Evolutionary conservation across 768 basidiomycete genomes (phyloP), one percentile per base, ranked within the genome.

Genomic region (Russula sp.): DNA sequence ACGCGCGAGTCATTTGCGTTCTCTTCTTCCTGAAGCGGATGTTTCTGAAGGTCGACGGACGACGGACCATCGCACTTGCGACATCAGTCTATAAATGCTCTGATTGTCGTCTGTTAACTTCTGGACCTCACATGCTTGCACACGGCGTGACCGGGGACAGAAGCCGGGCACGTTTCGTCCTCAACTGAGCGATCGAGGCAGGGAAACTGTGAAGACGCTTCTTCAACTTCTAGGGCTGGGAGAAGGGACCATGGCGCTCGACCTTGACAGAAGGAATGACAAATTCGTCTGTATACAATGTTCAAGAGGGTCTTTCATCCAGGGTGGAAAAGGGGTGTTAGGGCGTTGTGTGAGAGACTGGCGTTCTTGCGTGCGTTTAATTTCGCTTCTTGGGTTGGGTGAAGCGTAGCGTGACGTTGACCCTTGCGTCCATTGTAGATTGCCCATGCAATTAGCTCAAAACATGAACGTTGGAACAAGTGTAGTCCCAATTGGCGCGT

Each of bases 301-400:
- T 32, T 18, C 62, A 1, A 42, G 46, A 10, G 46, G 48, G 49
- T 40, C 50, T 18, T 58, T 48, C 30, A 16, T n/a, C 30, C 40
- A 58, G 50, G 26, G 50, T 32, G 56, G 62, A 44, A n/a, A n/a
- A 52, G 49, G 58, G 22, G 57, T 58, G 30, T 2, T 57, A 2
- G 56, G 62, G 10, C 56, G 62, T 22, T 52, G 49, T 20, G 55
- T 53, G 18, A 57, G 62, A 26, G 62, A 63, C 48, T 63, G 62
- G 62, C 62, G 62, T 6, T 63, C 62, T 46, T 63, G 62, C 50
- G 62, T 63, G 32, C n/a, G 49, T 58, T 63, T 57, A n/a, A 30
- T 40, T 48, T 40, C 24, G 20, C 13, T n/a, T 13, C 4, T 49
- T 56, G 24, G 36, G 28, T 13, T 8, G 11, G 36, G 7, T 26